Conservation (phyloP, 2,329 filamentous ascomycete genomes). For the Sordariomycetes sp. region DNA sequence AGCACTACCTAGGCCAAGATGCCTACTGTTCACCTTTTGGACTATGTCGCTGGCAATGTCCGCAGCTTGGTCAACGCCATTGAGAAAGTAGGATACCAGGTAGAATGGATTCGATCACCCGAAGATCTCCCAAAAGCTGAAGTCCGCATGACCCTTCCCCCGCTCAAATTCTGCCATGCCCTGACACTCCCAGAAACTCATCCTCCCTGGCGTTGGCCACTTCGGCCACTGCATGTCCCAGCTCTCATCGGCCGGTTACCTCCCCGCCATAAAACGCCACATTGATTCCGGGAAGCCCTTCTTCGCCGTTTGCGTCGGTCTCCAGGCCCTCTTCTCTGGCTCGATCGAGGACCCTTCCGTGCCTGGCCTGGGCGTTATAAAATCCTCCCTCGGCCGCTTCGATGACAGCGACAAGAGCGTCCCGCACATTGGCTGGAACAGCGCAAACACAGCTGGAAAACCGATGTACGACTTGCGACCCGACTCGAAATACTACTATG, state of each 20-base stretch:
- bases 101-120: slow-evolving; percentile 84
- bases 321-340: slow-evolving; percentile 82
- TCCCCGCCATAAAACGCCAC: slow-evolving; percentile 73
- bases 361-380: slow-evolving; percentile 67
- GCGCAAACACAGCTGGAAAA: slow-evolving; percentile 54
- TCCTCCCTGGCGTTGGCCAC: slow-evolving; percentile 92
- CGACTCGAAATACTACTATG: slow-evolving; percentile 95
- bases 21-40: slow-evolving; percentile 67
- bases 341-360: slow-evolving; percentile 70
- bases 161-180: background rate
- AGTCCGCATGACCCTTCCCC: slow-evolving; percentile 38
- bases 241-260: slow-evolving; percentile 71
- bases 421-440: slow-evolving; percentile 99
- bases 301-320: slow-evolving; percentile 92
- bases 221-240: slow-evolving; percentile 93
- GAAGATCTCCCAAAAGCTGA: slow-evolving; percentile 79
- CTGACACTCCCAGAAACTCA: slow-evolving; percentile 61
- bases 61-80: slow-evolving; percentile 95
- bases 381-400: slow-evolving; percentile 65
- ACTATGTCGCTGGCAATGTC: slow-evolving; percentile 96
- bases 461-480: slow-evolving; percentile 69
- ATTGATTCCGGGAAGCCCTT: slow-evolving; percentile 91
- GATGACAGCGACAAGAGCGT: slow-evolving; percentile 73
- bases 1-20: slow-evolving; percentile 36
- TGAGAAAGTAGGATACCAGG: slow-evolving; percentile 85